Conservation (phyloP, 352 stramenopile species). For the Phytophthora megakarya region DNA sequence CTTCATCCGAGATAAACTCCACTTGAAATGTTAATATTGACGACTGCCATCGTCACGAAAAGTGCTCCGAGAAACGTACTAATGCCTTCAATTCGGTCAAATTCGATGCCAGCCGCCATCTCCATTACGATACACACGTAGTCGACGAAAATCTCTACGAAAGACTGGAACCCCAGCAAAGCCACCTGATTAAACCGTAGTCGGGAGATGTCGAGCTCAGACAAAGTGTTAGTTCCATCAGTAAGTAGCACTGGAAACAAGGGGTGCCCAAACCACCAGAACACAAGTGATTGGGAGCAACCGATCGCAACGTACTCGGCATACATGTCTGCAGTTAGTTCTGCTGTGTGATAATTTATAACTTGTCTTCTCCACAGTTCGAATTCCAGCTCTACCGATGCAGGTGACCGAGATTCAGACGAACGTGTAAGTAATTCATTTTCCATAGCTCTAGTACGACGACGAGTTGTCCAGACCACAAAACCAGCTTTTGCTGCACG, state of each 20-base stretch:
- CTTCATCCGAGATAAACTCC: conserved; percentile 33
- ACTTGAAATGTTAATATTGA: conserved; percentile 42
- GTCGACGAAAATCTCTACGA: conserved; percentile 32
- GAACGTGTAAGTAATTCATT: conserved; percentile 5
- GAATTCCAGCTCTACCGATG: conserved; percentile 22
- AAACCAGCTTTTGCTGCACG: conserved; percentile 33
- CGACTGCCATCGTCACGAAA: conserved; percentile 29
- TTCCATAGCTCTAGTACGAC: conserved; percentile 13
- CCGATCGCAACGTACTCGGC: conserved; percentile 58
- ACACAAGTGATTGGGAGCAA: conserved; percentile 44
- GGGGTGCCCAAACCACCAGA: conserved; percentile 44
- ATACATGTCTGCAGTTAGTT: conserved; percentile 51
- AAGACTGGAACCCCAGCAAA: conserved; percentile 30
- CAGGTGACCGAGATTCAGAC: neutral
- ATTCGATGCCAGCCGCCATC: conserved; percentile 34
- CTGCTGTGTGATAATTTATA: conserved; percentile 42
- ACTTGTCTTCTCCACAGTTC: conserved; percentile 34
- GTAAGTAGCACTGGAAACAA: conserved; percentile 30
- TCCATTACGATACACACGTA: conserved; percentile 38
- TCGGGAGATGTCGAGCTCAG: conserved; percentile 14
- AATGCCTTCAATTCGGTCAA: conserved; percentile 30
- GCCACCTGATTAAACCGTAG: conserved; percentile 21
- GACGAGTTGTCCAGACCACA: conserved; percentile 30
- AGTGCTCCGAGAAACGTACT: conserved; percentile 29
- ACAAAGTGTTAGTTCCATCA: conserved; percentile 1